Percentiles rank a stretch among this genome's conserved stretches.
phyloP scores from a whole-genome alignment of 2,329 filamentous ascomycete species.

The Monilinia aucupariae region DNA sequence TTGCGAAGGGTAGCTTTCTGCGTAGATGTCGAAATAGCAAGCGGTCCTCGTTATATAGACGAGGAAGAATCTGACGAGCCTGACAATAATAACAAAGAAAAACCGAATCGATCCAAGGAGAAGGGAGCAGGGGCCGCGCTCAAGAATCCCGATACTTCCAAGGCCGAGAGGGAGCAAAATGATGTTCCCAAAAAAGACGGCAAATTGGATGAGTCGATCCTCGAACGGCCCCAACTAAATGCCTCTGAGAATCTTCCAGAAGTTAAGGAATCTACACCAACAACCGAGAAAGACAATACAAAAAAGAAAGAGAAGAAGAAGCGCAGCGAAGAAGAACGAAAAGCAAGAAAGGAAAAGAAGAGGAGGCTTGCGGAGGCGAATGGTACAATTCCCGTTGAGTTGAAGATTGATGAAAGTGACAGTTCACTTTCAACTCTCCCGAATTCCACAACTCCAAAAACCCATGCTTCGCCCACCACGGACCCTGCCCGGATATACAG shows the following conservation, averaged over 20 bases:
- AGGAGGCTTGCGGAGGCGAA: conserved; percentile 80
- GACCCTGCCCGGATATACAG: conserved; percentile 91
- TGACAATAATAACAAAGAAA: conserved; percentile 49
- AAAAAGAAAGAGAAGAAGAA: conserved; percentile 96
- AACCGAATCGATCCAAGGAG: conserved; percentile 59
- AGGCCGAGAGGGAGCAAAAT: conserved; percentile 52
- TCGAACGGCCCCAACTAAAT: conserved; percentile 40
- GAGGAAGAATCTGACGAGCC: conserved; percentile 51
- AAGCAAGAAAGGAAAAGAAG: conserved; percentile 86
- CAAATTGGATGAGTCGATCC: conserved; percentile 37
- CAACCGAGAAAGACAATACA: conserved; percentile 41
- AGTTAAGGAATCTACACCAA: background rate
- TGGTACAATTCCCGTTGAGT: conserved; percentile 77
- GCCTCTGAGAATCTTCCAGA: conserved; percentile 25
- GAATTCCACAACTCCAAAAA: conserved; percentile 39
- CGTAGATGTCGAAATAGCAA: conserved; percentile 94
- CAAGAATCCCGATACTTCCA: conserved; percentile 57
- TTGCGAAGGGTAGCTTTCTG: conserved; percentile 87
- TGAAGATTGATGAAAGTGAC: conserved; percentile 64
- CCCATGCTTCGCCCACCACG: conserved; percentile 70
- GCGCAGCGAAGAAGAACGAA: conserved; percentile 84
- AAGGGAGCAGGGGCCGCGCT: conserved; percentile 69
- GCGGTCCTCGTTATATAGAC: conserved; percentile 72
- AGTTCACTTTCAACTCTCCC: conserved; percentile 38
- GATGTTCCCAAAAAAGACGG: conserved; percentile 39